These are phyloP conservation scores for Candida broadrunensis DNA, from an alignment of 805 yeast species.

Conservation along the genomic window DNA sequence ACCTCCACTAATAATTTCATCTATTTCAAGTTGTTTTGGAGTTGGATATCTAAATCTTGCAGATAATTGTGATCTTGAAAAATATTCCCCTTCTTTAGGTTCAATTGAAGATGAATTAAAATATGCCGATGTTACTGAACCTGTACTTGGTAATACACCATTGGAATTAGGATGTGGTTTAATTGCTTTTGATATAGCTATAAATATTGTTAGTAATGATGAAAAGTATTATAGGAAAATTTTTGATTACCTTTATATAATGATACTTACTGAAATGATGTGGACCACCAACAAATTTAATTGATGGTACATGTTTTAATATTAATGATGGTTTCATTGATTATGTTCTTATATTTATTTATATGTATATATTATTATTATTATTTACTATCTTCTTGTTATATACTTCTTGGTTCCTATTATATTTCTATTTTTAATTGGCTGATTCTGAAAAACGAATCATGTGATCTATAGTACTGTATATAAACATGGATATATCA, in stretches of 20 bases:
- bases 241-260: neutral
- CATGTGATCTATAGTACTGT: too few species aligned
- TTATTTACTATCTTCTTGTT: too few species aligned
- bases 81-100: slow-evolving; percentile 39
- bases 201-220: slow-evolving; percentile 4
- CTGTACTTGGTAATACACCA: slow-evolving; percentile 37
- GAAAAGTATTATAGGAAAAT: neutral
- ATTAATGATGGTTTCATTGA: slow-evolving; percentile 35
- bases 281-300: slow-evolving; percentile 85
- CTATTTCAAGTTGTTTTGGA: slow-evolving; percentile 69
- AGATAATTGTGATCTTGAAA: slow-evolving; percentile 67
- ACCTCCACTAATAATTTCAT: slow-evolving; percentile 78
- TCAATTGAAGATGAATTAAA: slow-evolving; percentile 35
- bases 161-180: slow-evolving; percentile 38
- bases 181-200: slow-evolving; percentile 5
- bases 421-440: too few species aligned
- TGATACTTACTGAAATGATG: slow-evolving; percentile 51
- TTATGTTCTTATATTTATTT: neutral
- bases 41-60: slow-evolving; percentile 65
- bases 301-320: slow-evolving; percentile 60
- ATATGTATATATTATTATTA: neutral
- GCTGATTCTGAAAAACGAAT: too few species aligned
- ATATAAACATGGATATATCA: too few species aligned
- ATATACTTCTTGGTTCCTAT: too few species aligned
- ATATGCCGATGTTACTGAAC: slow-evolving; percentile 6